Conservation (phyloP, 1,284 basidiomycete genomes). For the Cutaneotrichosporon sp. region DNA sequence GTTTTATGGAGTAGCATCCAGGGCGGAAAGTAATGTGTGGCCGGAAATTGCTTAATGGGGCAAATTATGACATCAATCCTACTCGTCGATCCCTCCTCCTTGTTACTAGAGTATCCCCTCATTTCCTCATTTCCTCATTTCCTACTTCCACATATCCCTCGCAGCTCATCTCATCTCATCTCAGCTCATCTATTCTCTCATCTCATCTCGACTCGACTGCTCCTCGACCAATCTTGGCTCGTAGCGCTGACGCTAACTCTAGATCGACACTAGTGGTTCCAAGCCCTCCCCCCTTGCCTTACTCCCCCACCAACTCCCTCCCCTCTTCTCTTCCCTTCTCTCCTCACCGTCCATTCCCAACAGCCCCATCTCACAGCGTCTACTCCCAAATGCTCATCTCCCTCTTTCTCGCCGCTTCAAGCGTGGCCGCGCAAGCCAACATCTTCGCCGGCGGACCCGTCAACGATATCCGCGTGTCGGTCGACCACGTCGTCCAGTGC, state of each 20-base stretch:
- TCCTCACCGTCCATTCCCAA: no score
- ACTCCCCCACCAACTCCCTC: background rate
- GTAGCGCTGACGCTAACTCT: background rate
- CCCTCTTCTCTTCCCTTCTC: no score
- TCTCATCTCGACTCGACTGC: background rate
- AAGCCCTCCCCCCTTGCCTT: background rate
- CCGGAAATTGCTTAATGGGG: background rate
- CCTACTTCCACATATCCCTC: background rate
- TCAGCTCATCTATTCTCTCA: background rate
- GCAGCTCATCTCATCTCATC: background rate
- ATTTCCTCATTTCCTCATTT: background rate
- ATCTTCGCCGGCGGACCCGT: constrained; percentile 25
- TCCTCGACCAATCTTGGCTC: background rate
- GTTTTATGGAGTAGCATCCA: background rate
- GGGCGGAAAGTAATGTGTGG: background rate
- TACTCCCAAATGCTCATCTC: background rate
- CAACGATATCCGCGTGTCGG: constrained; percentile 41
- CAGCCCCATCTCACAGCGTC: background rate
- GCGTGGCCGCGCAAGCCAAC: background rate
- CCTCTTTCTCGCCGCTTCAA: background rate
- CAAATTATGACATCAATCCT: background rate
- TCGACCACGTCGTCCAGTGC: constrained; percentile 44
- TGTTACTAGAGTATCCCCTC: background rate
- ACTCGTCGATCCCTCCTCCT: no score
- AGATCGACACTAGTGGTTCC: background rate